These are phyloP conservation scores for Fusarium sp. DNA, from an alignment of 2,329 filamentous ascomycete genomes.

Conservation along the genomic window DNA sequence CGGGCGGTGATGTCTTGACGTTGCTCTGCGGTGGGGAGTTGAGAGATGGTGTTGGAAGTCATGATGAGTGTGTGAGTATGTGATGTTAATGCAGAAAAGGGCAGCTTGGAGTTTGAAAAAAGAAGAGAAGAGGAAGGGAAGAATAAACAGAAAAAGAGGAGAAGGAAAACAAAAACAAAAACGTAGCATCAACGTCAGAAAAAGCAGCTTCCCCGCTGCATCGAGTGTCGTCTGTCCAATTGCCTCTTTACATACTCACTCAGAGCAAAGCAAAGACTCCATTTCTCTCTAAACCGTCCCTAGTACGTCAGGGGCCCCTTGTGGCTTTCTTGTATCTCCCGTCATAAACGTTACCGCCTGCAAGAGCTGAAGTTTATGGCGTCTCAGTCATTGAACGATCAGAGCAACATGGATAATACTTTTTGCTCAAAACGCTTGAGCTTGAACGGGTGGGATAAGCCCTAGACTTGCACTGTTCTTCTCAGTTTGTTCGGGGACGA, in stretches of 20 bases:
- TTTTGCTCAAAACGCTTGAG: neutral
- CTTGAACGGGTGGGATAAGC: neutral
- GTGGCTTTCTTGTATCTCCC: conserved; percentile 17
- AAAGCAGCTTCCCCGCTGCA: conserved; percentile 29
- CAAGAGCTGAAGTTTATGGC: neutral
- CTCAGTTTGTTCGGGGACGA: conserved; percentile 20
- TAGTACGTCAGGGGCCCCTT: conserved; percentile 8
- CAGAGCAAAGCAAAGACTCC: conserved; percentile 16
- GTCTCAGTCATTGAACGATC: neutral
- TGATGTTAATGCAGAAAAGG: neutral
- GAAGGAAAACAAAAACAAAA: neutral
- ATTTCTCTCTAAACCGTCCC: conserved; percentile 1
- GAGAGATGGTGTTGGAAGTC: conserved; percentile 20
- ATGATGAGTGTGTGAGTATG: conserved; percentile 6
- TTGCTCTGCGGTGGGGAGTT: conserved; percentile 37
- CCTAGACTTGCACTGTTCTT: neutral
- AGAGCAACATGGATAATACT: neutral
- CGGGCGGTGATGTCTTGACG: conserved; percentile 40
- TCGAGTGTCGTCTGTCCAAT: conserved; percentile 19
- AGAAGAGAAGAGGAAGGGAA: neutral
- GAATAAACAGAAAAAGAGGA: neutral
- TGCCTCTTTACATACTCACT: conserved; percentile 14
- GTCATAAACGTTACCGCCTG: neutral
- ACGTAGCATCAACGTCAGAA: conserved; percentile 24
- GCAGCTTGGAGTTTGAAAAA: neutral